Base-by-base conservation (phyloP, 2,329 filamentous ascomycete species). In the Aspergillus quadricinctus region DNA sequence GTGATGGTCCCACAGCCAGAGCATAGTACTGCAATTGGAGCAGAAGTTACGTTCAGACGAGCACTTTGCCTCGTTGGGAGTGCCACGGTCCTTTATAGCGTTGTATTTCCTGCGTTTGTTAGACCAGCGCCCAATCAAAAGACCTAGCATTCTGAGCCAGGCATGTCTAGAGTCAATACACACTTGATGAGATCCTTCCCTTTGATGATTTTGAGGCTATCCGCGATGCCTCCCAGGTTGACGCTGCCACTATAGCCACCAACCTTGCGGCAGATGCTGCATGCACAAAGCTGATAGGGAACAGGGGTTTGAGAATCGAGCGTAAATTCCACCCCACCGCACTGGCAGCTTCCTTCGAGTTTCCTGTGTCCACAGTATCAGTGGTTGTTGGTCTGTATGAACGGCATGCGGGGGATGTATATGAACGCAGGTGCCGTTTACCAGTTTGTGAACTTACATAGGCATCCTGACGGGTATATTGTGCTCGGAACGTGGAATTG, bases 291-390 rank as follows among this genome's bases (percentile, higher is more conserved):
- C 61, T 80, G 77, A 56, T 79, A 80, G 0, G 78, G 78, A 0
- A 78, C 75, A 0, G 78, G 78, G 0, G 77, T 80, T 35, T 75
- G 69, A 2, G 76, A 79, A 52, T 78, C 62, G 7, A 80, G 66
- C 3, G 69, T 71, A 60, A 80, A 80, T 66, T 78, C 71, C n/a
- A 80, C 67, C 40, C 69, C 67, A 52, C 78, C 78, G 60, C 77
- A 80, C 63, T 80, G 78, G 67, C 77, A 80, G 63, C 76, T 79
- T 62, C 78, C 78, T 57, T 78, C 66, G 7, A 80, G 74, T 62
- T 73, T 74, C 72, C 77, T 80, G 55, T 56, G 27, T n/a, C 23
- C 11, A 14, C 10, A 23, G 29, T 21, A 49, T 50, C 41, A 10
- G 53, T 64, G 54, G 64, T 49, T 52, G 31, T 46, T 35, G 46